A percentile compares a stretch with the other conserved stretches of the same genome.
These are phyloP conservation scores for Lachancea sp. DNA, from an alignment of 805 yeast genomes.

Conservation along the genomic window DNA sequence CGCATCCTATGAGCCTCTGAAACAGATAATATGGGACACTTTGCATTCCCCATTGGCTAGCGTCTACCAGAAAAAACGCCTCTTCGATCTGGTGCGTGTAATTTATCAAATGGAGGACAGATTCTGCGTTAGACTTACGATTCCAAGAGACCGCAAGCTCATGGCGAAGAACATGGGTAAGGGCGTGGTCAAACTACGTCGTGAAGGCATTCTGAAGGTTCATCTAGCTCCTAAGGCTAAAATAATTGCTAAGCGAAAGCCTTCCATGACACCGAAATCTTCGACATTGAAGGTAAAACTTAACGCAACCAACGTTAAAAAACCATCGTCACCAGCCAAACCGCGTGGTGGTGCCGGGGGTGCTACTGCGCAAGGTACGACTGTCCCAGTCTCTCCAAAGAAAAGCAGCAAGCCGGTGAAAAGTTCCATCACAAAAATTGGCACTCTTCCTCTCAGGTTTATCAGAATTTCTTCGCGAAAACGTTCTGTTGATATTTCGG, in stretches of 20 bases:
- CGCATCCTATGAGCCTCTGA: constrained; percentile 47
- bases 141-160: constrained; percentile 65
- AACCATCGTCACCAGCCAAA: neutral
- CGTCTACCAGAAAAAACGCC: constrained; percentile 49
- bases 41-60: constrained; percentile 57
- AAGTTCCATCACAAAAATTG: constrained; percentile 20
- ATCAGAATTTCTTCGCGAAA: constrained; percentile 36
- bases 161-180: constrained; percentile 50
- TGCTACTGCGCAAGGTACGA: neutral
- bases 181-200: constrained; percentile 51
- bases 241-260: constrained; percentile 1
- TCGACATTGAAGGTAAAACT: constrained; percentile 15
- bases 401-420: constrained; percentile 15
- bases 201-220: constrained; percentile 40
- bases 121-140: constrained; percentile 52
- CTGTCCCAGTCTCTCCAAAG: constrained; percentile 3
- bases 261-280: constrained; percentile 1
- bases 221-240: constrained; percentile 23
- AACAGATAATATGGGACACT: constrained; percentile 58
- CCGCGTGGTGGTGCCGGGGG: constrained; percentile 3
- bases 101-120: constrained; percentile 57
- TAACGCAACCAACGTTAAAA: constrained; percentile 4
- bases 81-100: constrained; percentile 61
- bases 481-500: constrained; percentile 37
- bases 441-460: constrained; percentile 35